Percentiles rank a stretch among this genome's conserved stretches.
These are phyloP conservation scores for Fragaria ananassa DNA, from an alignment of 306 rosid genomes.

Conservation along the genomic window DNA sequence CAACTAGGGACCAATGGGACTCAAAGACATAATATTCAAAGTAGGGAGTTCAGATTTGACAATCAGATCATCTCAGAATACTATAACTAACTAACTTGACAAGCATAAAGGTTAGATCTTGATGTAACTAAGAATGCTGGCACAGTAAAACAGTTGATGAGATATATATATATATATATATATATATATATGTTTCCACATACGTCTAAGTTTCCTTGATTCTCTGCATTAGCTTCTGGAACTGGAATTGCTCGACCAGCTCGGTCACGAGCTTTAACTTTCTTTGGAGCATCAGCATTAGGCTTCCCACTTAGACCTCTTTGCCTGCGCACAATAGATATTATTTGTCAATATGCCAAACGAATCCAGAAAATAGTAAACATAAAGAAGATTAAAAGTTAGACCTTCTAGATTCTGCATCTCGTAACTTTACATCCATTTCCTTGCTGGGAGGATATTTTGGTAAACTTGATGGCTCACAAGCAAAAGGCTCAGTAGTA, in stretches of 20 bases:
- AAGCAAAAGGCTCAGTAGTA: constrained; percentile 72
- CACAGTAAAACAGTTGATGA: neutral
- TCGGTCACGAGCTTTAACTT: constrained; percentile 68
- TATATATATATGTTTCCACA: constrained; percentile 29
- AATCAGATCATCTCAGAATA: neutral
- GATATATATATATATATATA: too few relatives aligned
- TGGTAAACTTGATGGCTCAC: constrained; percentile 91
- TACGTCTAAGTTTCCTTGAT: constrained; percentile 89
- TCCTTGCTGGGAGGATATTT: constrained; percentile 98
- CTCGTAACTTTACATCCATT: constrained; percentile 86
- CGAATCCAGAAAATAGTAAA: constrained; percentile 21
- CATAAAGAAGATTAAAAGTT: constrained; percentile 17
- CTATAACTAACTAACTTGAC: neutral
- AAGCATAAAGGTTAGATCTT: neutral
- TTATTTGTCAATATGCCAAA: constrained; percentile 23
- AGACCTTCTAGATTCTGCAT: constrained; percentile 95
- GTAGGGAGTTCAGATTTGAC: neutral
- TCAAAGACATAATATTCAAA: neutral
- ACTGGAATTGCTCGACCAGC: constrained; percentile 76
- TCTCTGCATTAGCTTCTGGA: constrained; percentile 98
- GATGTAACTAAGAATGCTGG: constrained; percentile 1
- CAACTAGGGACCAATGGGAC: neutral
- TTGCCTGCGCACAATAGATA: constrained; percentile 55
- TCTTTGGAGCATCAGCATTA: constrained; percentile 63
- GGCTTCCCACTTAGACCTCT: constrained; percentile 68